phyloP scores from a whole-genome alignment of 225 moss, liverwort and hornwort genomes.

The Physcomitrellopsis africana region DNA sequence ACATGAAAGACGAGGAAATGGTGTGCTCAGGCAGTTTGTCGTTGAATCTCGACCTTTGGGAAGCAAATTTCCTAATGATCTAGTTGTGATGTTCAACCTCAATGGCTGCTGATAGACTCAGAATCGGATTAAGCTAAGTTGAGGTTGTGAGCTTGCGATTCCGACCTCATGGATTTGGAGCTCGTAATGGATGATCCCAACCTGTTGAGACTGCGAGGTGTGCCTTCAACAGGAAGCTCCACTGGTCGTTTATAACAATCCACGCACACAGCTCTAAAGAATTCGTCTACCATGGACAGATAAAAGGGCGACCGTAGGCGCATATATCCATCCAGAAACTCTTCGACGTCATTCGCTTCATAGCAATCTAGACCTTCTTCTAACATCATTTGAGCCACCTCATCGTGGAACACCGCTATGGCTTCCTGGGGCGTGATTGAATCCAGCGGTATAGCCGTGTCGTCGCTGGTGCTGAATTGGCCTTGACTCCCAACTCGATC shows the following conservation, averaged over 20 bases:
- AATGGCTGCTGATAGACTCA: neutral
- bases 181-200: slow-evolving; percentile 30
- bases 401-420: slow-evolving; percentile 59
- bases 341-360: slow-evolving; percentile 45
- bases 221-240: slow-evolving; percentile 31
- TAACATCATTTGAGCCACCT: slow-evolving; percentile 60
- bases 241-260: slow-evolving; percentile 60
- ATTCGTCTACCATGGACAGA: slow-evolving; percentile 61
- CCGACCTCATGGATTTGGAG: slow-evolving; percentile 41
- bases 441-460: slow-evolving; percentile 35
- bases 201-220: neutral
- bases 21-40: too few species aligned
- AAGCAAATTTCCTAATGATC: slow-evolving; percentile 15
- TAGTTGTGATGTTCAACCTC: neutral
- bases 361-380: slow-evolving; percentile 47
- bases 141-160: slow-evolving; percentile 34
- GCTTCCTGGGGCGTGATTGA: slow-evolving; percentile 54
- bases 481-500: slow-evolving; percentile 21
- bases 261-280: slow-evolving; percentile 55
- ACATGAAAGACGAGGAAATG: slow-evolving; percentile 6
- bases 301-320: slow-evolving; percentile 58
- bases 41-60: neutral
- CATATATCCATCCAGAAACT: slow-evolving; percentile 60
- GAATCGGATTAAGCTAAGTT: neutral
- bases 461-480: neutral